Conservation (phyloP, 805 yeast species). For the Yueomyces sinensis region DNA sequence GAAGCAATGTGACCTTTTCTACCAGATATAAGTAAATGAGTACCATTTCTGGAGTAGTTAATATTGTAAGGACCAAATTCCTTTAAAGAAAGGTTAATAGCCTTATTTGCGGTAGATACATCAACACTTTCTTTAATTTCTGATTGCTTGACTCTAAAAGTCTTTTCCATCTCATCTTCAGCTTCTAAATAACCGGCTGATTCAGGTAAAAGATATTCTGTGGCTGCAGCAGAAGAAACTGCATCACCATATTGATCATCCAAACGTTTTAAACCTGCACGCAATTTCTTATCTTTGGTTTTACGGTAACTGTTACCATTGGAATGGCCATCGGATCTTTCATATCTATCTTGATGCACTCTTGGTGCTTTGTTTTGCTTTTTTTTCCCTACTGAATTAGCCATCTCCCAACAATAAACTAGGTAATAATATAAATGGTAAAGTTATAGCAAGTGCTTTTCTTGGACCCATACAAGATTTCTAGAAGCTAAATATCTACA, state of each 20-base stretch:
- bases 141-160: constrained; percentile 70
- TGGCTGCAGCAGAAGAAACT: constrained; percentile 67
- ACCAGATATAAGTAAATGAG: constrained; percentile 76
- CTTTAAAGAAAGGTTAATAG: constrained; percentile 55
- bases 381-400: not conserved
- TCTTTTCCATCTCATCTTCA: constrained; percentile 84
- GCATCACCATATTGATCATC: constrained; percentile 70
- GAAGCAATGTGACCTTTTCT: constrained; percentile 90
- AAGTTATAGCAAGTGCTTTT: too few relatives aligned
- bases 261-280: constrained; percentile 49
- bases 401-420: too few relatives aligned
- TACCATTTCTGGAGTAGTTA: constrained; percentile 80
- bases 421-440: too few relatives aligned
- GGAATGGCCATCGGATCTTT: not conserved
- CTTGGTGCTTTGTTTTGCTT: not conserved
- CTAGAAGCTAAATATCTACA: too few relatives aligned
- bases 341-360: not conserved
- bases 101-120: constrained; percentile 56
- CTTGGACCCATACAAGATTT: too few relatives aligned
- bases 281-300: constrained; percentile 46
- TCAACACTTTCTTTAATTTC: constrained; percentile 73
- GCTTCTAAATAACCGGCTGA: constrained; percentile 81
- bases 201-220: constrained; percentile 78
- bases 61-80: constrained; percentile 79
- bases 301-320: constrained; percentile 7